Conservation (phyloP, 1,284 basidiomycete genomes). For the Phellopilus nigrolimitatus region DNA sequence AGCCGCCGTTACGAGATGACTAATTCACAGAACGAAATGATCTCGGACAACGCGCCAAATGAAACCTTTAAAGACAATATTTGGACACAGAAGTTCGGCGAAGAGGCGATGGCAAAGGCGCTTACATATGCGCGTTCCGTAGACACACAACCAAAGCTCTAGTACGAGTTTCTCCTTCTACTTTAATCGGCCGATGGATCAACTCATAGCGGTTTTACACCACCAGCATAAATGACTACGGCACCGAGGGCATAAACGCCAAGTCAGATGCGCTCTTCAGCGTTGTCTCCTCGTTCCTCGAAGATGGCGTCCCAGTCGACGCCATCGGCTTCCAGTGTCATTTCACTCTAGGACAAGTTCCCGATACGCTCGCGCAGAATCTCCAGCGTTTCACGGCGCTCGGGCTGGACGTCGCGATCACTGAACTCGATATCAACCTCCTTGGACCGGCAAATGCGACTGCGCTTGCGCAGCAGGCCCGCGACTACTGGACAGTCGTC, state of each 20-base stretch:
- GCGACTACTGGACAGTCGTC: conserved; percentile 26
- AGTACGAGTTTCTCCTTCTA: conserved; percentile 5
- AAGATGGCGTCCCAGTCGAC: conserved; percentile 29
- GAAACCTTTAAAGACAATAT: conserved; percentile 21
- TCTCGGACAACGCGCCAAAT: conserved; percentile 19
- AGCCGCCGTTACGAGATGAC: not conserved
- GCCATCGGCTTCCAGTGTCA: conserved; percentile 30
- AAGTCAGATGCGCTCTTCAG: conserved; percentile 19
- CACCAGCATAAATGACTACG: conserved; percentile 19
- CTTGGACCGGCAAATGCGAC: conserved; percentile 16
- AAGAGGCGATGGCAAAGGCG: conserved; percentile 16
- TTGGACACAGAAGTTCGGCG: conserved; percentile 19
- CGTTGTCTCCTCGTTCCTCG: conserved; percentile 14
- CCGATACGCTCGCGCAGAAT: conserved; percentile 16
- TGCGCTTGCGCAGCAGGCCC: conserved; percentile 20
- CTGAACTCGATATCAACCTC: conserved; percentile 23
- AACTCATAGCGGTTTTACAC: not conserved
- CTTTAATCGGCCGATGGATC: not conserved
- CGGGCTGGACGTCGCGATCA: conserved; percentile 25
- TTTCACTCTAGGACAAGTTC: conserved; percentile 18
- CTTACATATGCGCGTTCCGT: conserved; percentile 13
- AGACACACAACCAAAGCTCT: conserved; percentile 13
- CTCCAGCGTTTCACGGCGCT: conserved; percentile 22
- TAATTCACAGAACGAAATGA: conserved; percentile 18
- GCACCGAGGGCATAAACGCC: conserved; percentile 16